A percentile compares a stretch with the other conserved stretches of the same genome.
Evolutionary conservation across 345 rosid genomes (phyloP).

Genomic region (Eucalyptus melliodora): DNA sequence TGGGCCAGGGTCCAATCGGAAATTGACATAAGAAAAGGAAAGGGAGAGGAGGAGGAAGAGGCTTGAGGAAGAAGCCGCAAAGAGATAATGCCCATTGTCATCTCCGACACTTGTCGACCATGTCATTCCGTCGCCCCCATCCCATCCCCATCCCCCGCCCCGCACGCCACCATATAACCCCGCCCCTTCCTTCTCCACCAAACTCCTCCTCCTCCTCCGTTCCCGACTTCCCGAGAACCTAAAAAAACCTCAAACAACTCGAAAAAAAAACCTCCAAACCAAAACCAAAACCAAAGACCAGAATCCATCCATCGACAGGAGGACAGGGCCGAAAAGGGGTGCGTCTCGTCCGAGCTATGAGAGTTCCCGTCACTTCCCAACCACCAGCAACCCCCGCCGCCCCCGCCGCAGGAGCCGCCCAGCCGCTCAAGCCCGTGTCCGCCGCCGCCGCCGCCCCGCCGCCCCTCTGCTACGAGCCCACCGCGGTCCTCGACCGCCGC

Average conservation of each 20-base stretch:
- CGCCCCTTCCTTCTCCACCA: slow-evolving; percentile 16
- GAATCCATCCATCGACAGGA: neutral
- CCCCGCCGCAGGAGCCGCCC: neutral
- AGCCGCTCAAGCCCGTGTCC: neutral
- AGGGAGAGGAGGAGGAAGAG: neutral
- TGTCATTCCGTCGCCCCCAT: slow-evolving; percentile 1
- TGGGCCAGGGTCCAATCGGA: neutral
- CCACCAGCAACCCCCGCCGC: slow-evolving; percentile 2
- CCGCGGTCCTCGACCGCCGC: slow-evolving; percentile 67
- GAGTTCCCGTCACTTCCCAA: slow-evolving; percentile 43
- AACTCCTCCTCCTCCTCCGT: slow-evolving; percentile 18
- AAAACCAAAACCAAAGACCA: neutral
- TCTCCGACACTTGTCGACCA: slow-evolving; percentile 5
- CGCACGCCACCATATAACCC: slow-evolving; percentile 51
- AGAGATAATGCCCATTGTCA: neutral
- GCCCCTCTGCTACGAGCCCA: slow-evolving; percentile 46
- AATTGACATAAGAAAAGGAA: neutral
- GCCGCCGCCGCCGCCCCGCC: neutral
- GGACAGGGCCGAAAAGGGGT: neutral
- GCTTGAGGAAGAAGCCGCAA: neutral
- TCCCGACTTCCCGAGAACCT: neutral
- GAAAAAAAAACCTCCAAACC: too few relatives aligned
- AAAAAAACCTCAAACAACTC: neutral
- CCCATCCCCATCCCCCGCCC: neutral
- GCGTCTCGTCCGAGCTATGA: slow-evolving; percentile 27